phyloP scores from a whole-genome alignment of 768 basidiomycete genomes.

The Pleurotus tuber-regium region DNA sequence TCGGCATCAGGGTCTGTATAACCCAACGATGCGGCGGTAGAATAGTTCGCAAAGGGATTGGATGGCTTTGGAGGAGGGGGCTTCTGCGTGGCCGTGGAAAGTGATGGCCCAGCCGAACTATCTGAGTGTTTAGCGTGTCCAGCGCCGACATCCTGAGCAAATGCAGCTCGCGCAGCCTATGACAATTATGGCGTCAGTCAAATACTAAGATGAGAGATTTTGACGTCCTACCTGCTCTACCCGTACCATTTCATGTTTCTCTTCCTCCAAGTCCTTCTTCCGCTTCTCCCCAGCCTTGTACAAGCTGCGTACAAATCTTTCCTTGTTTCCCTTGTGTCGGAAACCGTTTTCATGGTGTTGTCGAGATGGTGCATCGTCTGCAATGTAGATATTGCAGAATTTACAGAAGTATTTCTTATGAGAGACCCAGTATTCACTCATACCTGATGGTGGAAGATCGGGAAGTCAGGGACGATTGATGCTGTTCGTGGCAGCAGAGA shows the following conservation, averaged over 20 bases:
- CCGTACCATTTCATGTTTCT: constrained; percentile 80
- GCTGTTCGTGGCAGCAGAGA: too few relatives aligned
- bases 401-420: constrained; percentile 94
- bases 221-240: constrained; percentile 65
- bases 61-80: constrained; percentile 47
- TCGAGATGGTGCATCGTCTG: constrained; percentile 92
- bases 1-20: constrained; percentile 76
- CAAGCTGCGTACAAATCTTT: constrained; percentile 86
- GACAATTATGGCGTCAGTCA: constrained; percentile 6
- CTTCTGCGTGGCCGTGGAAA: constrained; percentile 35
- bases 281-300: constrained; percentile 93
- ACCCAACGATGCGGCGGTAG: constrained; percentile 83
- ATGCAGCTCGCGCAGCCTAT: constrained; percentile 80
- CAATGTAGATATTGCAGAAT: constrained; percentile 96
- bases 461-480: too few relatives aligned
- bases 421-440: constrained; percentile 94
- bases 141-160: constrained; percentile 71
- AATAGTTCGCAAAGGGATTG: constrained; percentile 80
- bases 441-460: constrained; percentile 30
- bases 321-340: constrained; percentile 91
- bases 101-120: constrained; percentile 25
- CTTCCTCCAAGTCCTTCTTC: constrained; percentile 82
- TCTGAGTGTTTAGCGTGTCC: constrained; percentile 48
- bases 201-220: background rate
- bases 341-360: constrained; percentile 91